phyloP scores from a whole-genome alignment of 352 stramenopile genomes.

The Halophytophthora batemanensis region DNA sequence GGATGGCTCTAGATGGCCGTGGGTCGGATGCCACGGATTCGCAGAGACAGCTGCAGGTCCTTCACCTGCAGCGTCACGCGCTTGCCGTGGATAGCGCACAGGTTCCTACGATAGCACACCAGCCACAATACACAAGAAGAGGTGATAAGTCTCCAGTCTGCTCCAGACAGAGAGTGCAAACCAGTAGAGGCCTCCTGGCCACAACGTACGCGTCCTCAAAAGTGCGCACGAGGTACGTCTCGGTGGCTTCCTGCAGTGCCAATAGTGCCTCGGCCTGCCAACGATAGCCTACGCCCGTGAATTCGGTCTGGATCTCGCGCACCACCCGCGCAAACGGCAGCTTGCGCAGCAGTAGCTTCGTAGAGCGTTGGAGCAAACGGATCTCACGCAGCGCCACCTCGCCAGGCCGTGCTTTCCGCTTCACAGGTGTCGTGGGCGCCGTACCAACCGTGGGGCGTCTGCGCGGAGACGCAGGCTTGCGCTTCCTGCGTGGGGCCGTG shows the following conservation, averaged over 20 bases:
- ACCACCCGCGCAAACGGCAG: constrained; percentile 96
- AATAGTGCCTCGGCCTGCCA: constrained; percentile 92
- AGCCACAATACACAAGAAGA: neutral
- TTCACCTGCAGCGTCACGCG: constrained; percentile 95
- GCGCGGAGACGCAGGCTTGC: constrained; percentile 25
- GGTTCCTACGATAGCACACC: constrained; percentile 66
- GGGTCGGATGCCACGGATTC: constrained; percentile 81
- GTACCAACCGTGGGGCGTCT: constrained; percentile 14
- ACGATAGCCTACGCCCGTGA: constrained; percentile 73
- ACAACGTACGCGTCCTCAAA: constrained; percentile 91
- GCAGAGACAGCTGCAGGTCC: constrained; percentile 92
- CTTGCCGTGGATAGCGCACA: constrained; percentile 96
- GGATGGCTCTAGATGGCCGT: no score
- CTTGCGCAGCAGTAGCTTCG: constrained; percentile 94
- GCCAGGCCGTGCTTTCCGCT: constrained; percentile 59
- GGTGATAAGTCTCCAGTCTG: neutral
- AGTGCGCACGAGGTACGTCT: constrained; percentile 94
- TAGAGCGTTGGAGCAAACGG: constrained; percentile 93
- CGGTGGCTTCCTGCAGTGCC: constrained; percentile 91
- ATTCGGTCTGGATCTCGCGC: constrained; percentile 90
- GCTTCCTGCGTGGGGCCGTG: constrained; percentile 30
- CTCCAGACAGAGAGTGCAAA: neutral
- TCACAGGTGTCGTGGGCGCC: constrained; percentile 23
- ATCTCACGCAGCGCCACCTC: constrained; percentile 94
- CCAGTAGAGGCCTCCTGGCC: neutral